These are phyloP conservation scores for Fistulinella prunicolor DNA, from an alignment of 768 basidiomycete species.

Conservation along the genomic window DNA sequence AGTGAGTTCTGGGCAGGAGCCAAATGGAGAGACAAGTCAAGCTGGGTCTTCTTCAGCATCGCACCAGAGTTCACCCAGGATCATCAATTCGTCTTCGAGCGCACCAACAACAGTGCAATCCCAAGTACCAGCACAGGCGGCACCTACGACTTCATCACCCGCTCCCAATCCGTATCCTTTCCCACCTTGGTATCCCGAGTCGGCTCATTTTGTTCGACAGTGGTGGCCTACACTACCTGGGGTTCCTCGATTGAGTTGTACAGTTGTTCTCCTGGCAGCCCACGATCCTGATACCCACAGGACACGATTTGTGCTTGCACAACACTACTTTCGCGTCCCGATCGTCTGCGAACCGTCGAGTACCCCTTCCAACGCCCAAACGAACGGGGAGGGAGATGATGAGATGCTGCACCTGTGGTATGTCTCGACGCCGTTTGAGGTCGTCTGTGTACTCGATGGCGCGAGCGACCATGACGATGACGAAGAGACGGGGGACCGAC, in stretches of 20 bases:
- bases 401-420: conserved; percentile 70
- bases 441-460: conserved; percentile 59
- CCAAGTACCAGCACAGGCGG: not conserved
- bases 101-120: not conserved
- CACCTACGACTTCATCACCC: conserved; percentile 1
- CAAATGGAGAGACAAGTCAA: conserved; percentile 7
- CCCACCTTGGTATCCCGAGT: conserved; percentile 69
- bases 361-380: not conserved
- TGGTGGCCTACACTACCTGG: conserved; percentile 73
- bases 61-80: conserved; percentile 7
- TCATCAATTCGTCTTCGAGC: conserved; percentile 8
- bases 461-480: conserved; percentile 31
- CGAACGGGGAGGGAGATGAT: conserved; percentile 37
- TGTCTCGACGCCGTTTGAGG: conserved; percentile 66
- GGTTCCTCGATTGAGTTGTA: conserved; percentile 67
- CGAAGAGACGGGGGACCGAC: conserved; percentile 41
- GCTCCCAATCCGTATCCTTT: conserved; percentile 60
- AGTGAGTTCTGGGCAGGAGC: conserved; percentile 9
- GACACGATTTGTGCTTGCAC: conserved; percentile 63
- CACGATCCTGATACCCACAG: conserved; percentile 60
- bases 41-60: conserved; percentile 8
- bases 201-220: conserved; percentile 74
- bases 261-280: conserved; percentile 63
- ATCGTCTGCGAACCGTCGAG: conserved; percentile 31
- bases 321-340: conserved; percentile 75